phyloP scores from a whole-genome alignment of 1,139 yeast genomes.

The Yamadazyma mexicana region DNA sequence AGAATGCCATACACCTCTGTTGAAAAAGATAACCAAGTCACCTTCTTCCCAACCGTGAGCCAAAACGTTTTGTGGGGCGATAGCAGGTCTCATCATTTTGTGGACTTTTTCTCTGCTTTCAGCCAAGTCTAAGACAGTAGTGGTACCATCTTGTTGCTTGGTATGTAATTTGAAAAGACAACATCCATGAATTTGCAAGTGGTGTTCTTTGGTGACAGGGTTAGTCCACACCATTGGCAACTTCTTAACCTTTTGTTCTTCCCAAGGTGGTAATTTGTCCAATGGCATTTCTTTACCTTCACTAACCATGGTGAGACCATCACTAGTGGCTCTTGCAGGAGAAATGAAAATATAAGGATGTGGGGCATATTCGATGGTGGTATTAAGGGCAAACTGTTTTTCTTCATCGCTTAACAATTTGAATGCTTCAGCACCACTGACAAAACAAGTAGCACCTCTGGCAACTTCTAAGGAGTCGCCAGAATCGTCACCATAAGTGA shows the following conservation, averaged over 20 bases:
- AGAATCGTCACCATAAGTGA: constrained; percentile 65
- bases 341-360: constrained; percentile 86
- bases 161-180: constrained; percentile 71
- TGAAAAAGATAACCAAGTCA: constrained; percentile 80
- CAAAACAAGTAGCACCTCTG: constrained; percentile 87
- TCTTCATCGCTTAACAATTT: constrained; percentile 65
- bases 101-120: constrained; percentile 74
- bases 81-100: constrained; percentile 81
- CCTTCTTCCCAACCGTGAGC: constrained; percentile 84
- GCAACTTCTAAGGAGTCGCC: constrained; percentile 64
- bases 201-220: constrained; percentile 81
- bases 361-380: constrained; percentile 84
- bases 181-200: constrained; percentile 84
- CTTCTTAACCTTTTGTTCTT: constrained; percentile 66
- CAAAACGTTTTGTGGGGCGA: constrained; percentile 68
- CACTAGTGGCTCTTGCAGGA: constrained; percentile 77
- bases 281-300: constrained; percentile 71
- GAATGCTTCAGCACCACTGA: constrained; percentile 77
- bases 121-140: constrained; percentile 52
- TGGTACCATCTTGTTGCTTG: constrained; percentile 49
- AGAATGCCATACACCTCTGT: constrained; percentile 87
- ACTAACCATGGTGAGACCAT: constrained; percentile 81
- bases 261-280: constrained; percentile 79
- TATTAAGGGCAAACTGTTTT: constrained; percentile 67
- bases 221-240: constrained; percentile 91